Conservation (phyloP, 192 early-diverging fungal species). For the Hyaloraphidium curvatum region DNA sequence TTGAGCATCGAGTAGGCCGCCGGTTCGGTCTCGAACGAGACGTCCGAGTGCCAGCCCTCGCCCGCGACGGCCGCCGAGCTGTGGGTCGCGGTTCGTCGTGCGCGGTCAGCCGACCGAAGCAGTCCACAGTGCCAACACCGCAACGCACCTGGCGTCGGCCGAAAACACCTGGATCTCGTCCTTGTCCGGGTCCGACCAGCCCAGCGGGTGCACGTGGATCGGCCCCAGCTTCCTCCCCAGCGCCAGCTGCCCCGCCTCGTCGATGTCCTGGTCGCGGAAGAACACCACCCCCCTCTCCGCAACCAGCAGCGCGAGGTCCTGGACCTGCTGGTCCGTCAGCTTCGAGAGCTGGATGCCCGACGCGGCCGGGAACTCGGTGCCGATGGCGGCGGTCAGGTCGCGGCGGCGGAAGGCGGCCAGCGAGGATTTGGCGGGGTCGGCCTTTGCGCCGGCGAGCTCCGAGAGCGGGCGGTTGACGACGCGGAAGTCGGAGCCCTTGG, state of each 20-base stretch:
- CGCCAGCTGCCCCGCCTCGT: conserved; percentile 27
- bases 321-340: conserved; percentile 33
- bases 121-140: too few relatives aligned
- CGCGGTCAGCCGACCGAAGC: too few relatives aligned
- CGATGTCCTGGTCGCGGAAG: conserved; percentile 41
- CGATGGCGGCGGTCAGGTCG: conserved; percentile 25
- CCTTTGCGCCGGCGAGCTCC: conserved; percentile 7
- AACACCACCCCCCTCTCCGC: conserved; percentile 44
- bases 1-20: conserved; percentile 29
- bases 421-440: conserved; percentile 31
- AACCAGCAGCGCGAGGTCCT: conserved; percentile 36
- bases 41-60: conserved; percentile 27
- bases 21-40: conserved; percentile 33
- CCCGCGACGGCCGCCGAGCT: too few relatives aligned
- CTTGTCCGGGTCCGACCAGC: too few relatives aligned
- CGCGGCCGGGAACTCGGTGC: conserved; percentile 47
- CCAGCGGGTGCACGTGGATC: too few relatives aligned
- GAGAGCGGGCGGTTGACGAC: too few relatives aligned
- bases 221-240: conserved; percentile 21
- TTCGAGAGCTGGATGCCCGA: conserved; percentile 29
- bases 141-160: too few relatives aligned
- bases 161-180: too few relatives aligned
- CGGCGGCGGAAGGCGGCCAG: too few relatives aligned
- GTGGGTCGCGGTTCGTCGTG: too few relatives aligned
- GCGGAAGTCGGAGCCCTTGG: too few relatives aligned